These are phyloP conservation scores for Pinus taeda DNA, from an alignment of 75 land plant species.

Conservation along the genomic window DNA sequence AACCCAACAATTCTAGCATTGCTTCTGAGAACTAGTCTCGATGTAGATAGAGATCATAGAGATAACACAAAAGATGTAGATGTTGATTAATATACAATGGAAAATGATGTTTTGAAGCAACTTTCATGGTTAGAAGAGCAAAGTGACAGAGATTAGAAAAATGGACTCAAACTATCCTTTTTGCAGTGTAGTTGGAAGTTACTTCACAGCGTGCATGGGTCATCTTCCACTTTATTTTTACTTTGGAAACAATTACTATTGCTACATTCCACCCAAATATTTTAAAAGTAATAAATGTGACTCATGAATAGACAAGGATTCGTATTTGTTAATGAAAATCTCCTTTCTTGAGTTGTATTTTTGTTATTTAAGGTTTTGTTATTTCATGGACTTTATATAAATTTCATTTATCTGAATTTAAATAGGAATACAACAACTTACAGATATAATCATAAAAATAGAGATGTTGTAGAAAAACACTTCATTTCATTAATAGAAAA, in stretches of 20 bases:
- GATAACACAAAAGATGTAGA: constrained; percentile 54
- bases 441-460: too few relatives aligned
- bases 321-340: background rate
- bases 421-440: too few relatives aligned
- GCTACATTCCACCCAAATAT: constrained; percentile 75
- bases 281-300: constrained; percentile 70
- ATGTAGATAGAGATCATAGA: constrained; percentile 92
- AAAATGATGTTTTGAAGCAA: constrained; percentile 45
- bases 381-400: too few relatives aligned
- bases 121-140: constrained; percentile 74
- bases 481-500: too few relatives aligned
- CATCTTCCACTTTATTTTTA: constrained; percentile 76
- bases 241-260: constrained; percentile 68
- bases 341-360: constrained; percentile 8
- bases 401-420: too few relatives aligned
- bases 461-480: too few relatives aligned
- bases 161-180: constrained; percentile 60
- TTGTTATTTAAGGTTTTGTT: too few relatives aligned
- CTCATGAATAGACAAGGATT: constrained; percentile 78
- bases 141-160: constrained; percentile 57
- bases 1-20: constrained; percentile 91
- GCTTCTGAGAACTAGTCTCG: constrained; percentile 92
- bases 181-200: constrained; percentile 64
- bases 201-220: constrained; percentile 93
- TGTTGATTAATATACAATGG: constrained; percentile 51